Conservation (phyloP, 2,329 filamentous ascomycete species). For the Endothia cerciana region DNA sequence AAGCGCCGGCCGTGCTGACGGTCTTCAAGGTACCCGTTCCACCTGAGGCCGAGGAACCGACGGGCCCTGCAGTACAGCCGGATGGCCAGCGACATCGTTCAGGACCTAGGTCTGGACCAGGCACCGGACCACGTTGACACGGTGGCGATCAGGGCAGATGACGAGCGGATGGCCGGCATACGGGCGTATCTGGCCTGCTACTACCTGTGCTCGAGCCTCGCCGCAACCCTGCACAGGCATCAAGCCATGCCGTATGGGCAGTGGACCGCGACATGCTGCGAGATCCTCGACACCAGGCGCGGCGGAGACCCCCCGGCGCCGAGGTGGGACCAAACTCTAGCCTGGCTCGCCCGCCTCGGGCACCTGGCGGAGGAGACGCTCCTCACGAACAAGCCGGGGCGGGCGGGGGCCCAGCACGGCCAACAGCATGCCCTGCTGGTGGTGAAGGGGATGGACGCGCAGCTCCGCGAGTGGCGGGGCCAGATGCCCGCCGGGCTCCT, state of each 20-base stretch:
- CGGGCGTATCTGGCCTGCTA: slow-evolving; percentile 52
- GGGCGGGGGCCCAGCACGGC: slow-evolving; percentile 36
- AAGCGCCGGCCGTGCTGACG: background rate
- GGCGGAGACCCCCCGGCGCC: slow-evolving; percentile 35
- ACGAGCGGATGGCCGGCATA: slow-evolving; percentile 45
- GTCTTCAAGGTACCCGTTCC: slow-evolving; percentile 57
- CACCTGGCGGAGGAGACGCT: slow-evolving; percentile 46
- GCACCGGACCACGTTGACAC: slow-evolving; percentile 38
- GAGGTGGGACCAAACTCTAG: slow-evolving; percentile 47
- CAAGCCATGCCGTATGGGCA: slow-evolving; percentile 42
- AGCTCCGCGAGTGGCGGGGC: slow-evolving; percentile 47
- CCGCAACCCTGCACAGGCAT: slow-evolving; percentile 44
- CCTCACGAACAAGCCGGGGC: background rate
- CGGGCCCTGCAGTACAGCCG: slow-evolving; percentile 55
- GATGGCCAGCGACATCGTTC: slow-evolving; percentile 55
- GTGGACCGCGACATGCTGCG: slow-evolving; percentile 51
- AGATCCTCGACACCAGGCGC: slow-evolving; percentile 42
- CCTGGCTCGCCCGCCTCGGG: slow-evolving; percentile 48
- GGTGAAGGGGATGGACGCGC: slow-evolving; percentile 51
- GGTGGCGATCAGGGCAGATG: slow-evolving; percentile 28
- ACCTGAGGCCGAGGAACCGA: slow-evolving; percentile 55
- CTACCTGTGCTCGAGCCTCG: slow-evolving; percentile 45
- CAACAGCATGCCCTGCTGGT: slow-evolving; percentile 50
- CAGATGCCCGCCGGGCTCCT: slow-evolving; percentile 42
- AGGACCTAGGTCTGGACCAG: slow-evolving; percentile 54